Evolutionary conservation across 345 rosid genomes (phyloP).

Genomic region (Brassica rapa): DNA sequence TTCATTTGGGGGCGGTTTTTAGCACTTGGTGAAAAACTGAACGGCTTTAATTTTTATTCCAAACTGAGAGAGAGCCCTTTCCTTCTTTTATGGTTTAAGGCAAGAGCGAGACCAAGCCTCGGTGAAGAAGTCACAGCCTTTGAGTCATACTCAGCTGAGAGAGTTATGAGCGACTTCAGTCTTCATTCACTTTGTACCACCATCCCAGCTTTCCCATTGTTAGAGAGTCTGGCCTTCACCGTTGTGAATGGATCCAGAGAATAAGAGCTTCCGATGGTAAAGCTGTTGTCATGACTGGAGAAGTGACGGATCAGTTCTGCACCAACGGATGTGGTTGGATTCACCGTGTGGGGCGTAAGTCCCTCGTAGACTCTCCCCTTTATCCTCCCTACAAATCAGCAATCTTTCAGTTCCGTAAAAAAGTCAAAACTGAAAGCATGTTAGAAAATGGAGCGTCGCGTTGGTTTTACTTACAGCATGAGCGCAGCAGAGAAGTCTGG

Average conservation of each 20-base stretch:
- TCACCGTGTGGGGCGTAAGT: conserved; percentile 68
- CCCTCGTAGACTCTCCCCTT: conserved; percentile 68
- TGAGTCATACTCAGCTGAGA: conserved; percentile 73
- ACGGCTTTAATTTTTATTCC: conserved; percentile 25
- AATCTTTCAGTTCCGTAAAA: background rate
- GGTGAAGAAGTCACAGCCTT: conserved; percentile 56
- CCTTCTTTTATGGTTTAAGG: conserved; percentile 64
- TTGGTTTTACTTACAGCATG: conserved; percentile 56
- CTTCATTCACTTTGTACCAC: conserved; percentile 77
- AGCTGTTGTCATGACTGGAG: conserved; percentile 57
- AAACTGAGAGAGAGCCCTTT: conserved; percentile 8
- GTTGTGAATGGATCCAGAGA: conserved; percentile 55
- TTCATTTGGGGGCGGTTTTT: conserved; percentile 8
- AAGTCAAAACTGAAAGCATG: background rate
- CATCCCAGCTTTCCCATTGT: conserved; percentile 64
- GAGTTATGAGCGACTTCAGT: conserved; percentile 62
- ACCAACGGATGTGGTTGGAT: conserved; percentile 57
- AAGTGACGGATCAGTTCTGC: conserved; percentile 77
- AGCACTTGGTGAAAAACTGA: conserved; percentile 1
- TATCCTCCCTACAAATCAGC: conserved; percentile 55
- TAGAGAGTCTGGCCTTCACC: conserved; percentile 58
- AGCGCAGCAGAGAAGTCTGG: conserved; percentile 66
- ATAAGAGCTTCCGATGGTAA: conserved; percentile 66
- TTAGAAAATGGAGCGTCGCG: background rate
- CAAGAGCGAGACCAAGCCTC: conserved; percentile 68